Evolutionary conservation across 2,329 filamentous ascomycete genomes (phyloP).

Genomic region (Dactylonectria estremocensis): DNA sequence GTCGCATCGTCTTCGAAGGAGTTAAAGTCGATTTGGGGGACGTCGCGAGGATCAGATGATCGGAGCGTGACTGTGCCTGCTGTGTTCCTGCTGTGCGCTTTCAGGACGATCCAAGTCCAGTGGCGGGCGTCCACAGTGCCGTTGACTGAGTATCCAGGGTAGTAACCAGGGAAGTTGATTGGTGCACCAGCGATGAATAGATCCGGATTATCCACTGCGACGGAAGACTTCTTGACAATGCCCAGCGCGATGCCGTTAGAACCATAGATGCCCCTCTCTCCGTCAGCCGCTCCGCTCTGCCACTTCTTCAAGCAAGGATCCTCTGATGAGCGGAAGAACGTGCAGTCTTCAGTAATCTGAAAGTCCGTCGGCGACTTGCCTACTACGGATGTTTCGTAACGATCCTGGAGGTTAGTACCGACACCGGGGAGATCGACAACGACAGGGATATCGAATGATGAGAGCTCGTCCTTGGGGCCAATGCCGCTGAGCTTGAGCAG

Average conservation of each 20-base stretch:
- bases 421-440: conserved; percentile 66
- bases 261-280: conserved; percentile 50
- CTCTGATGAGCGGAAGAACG: conserved; percentile 31
- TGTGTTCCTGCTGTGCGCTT: conserved; percentile 68
- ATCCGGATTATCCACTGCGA: conserved; percentile 62
- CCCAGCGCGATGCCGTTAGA: conserved; percentile 69
- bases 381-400: conserved; percentile 56
- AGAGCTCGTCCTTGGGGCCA: conserved; percentile 43
- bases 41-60: conserved; percentile 74
- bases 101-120: conserved; percentile 62
- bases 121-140: conserved; percentile 59
- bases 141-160: conserved; percentile 66
- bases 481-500: conserved; percentile 65
- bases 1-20: conserved; percentile 63
- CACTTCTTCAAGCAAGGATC: conserved; percentile 41
- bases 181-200: conserved; percentile 70
- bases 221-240: conserved; percentile 54
- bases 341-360: conserved; percentile 37
- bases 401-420: conserved; percentile 72
- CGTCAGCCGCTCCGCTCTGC: conserved; percentile 29
- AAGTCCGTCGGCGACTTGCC: conserved; percentile 40
- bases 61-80: conserved; percentile 73
- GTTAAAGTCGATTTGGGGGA: conserved; percentile 73
- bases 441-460: conserved; percentile 51
- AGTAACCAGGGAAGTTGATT: conserved; percentile 69